Conservation (phyloP, 2,329 filamentous ascomycete genomes). For the Fusarium abutilonis region DNA sequence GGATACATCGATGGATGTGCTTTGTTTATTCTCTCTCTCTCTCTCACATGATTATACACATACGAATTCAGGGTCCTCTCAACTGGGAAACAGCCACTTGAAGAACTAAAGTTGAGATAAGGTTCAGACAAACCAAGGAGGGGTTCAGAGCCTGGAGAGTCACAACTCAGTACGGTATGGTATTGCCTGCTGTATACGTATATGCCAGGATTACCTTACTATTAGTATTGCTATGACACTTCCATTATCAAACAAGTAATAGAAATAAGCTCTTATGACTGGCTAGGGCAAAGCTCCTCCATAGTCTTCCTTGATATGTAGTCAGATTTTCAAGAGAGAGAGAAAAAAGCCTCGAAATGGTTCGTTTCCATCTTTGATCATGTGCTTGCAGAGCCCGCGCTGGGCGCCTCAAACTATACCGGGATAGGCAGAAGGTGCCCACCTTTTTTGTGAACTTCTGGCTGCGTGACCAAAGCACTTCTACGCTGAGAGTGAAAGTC, state of each 20-base stretch:
- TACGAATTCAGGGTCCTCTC: not conserved
- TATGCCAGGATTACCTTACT: conserved; percentile 1
- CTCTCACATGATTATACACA: conserved; percentile 15
- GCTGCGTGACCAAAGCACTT: conserved; percentile 34
- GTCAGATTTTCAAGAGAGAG: conserved; percentile 24
- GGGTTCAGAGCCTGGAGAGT: too few species aligned
- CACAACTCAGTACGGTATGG: too few species aligned
- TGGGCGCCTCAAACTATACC: conserved; percentile 30
- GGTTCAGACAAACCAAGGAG: not conserved
- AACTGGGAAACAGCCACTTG: conserved; percentile 19
- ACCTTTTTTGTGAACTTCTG: conserved; percentile 37
- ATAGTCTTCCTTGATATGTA: conserved; percentile 14
- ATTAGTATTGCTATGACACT: not conserved
- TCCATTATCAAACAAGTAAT: conserved; percentile 2
- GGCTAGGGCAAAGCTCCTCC: not conserved
- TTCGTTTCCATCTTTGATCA: conserved; percentile 38
- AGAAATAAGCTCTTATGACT: not conserved
- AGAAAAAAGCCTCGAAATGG: conserved; percentile 33
- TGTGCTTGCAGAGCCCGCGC: conserved; percentile 37
- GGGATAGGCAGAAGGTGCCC: conserved; percentile 26
- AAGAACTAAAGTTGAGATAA: not conserved
- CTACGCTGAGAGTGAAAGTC: conserved; percentile 36
- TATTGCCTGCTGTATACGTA: too few species aligned
- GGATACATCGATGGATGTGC: not conserved
- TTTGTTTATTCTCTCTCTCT: conserved; percentile 6